phyloP scores from a whole-genome alignment of 2,329 filamentous ascomycete genomes.

The Monilinia aucupariae region DNA sequence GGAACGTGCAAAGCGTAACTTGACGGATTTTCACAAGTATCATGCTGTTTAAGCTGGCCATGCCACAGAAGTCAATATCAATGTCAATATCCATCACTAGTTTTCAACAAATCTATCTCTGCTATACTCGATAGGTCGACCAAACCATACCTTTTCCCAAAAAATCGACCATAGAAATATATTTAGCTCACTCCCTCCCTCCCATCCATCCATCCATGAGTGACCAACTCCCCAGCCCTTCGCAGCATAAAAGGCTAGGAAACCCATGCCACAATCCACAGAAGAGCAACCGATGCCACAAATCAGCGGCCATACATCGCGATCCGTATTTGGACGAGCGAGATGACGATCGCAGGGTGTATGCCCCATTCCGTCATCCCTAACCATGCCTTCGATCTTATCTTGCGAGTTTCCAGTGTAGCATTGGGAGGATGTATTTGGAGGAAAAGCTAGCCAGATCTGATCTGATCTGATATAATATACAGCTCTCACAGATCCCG shows the following conservation, averaged over 20 bases:
- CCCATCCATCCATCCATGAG: no score
- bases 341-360: conserved; percentile 48
- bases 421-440: conserved; percentile 48
- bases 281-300: conserved; percentile 50
- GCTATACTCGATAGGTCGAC: no score
- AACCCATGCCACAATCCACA: conserved; percentile 49
- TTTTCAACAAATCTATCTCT: no score
- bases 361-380: conserved; percentile 53
- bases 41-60: neutral
- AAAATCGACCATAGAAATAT: conserved; percentile 38
- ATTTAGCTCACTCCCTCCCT: no score
- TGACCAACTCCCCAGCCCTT: conserved; percentile 48
- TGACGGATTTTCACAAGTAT: neutral
- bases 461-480: no score
- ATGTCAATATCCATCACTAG: no score
- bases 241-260: conserved; percentile 50
- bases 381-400: conserved; percentile 52
- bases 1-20: neutral
- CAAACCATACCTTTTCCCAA: conserved; percentile 47
- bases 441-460: conserved; percentile 31
- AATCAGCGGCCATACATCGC: conserved; percentile 44
- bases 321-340: conserved; percentile 35
- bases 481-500: conserved; percentile 16
- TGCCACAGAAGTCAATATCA: neutral
- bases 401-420: no score